Conservation (phyloP, 768 basidiomycete genomes). For the Rhizopogon vulgaris region DNA sequence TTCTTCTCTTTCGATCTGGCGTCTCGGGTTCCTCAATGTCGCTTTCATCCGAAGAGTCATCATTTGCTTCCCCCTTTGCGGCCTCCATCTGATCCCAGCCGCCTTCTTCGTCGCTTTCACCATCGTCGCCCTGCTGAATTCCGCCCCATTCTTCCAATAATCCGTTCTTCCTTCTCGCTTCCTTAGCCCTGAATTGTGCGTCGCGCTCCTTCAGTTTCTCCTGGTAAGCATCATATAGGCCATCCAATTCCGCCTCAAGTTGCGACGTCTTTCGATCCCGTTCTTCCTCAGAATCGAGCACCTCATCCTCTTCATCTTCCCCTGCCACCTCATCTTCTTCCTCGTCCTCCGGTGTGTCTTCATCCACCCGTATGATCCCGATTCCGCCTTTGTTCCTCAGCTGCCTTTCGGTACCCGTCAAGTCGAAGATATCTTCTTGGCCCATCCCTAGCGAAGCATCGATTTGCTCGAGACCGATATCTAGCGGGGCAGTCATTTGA, state of each 20-base stretch:
- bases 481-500: slow-evolving; percentile 96
- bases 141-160: slow-evolving; percentile 82
- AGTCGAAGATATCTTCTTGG: slow-evolving; percentile 85
- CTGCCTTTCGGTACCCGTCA: slow-evolving; percentile 53
- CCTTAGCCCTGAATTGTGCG: slow-evolving; percentile 79
- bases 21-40: slow-evolving; percentile 29
- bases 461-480: slow-evolving; percentile 84
- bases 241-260: slow-evolving; percentile 86
- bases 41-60: slow-evolving; percentile 48
- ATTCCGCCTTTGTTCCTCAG: slow-evolving; percentile 35
- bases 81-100: slow-evolving; percentile 68
- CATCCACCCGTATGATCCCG: slow-evolving; percentile 35
- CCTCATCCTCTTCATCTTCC: slow-evolving; percentile 35
- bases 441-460: slow-evolving; percentile 69
- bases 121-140: slow-evolving; percentile 41
- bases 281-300: slow-evolving; percentile 65
- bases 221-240: slow-evolving; percentile 82
- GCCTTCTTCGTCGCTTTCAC: slow-evolving; percentile 41
- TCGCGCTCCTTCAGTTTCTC: slow-evolving; percentile 77
- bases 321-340: slow-evolving; percentile 27
- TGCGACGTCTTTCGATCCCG: slow-evolving; percentile 48
- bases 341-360: slow-evolving; percentile 36
- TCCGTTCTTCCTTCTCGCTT: slow-evolving; percentile 66
- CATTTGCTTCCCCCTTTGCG: slow-evolving; percentile 42
- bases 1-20: slow-evolving; percentile 37